These are phyloP conservation scores for Dendrobium nobile DNA, from an alignment of 106 monocot species.

Conservation along the genomic window DNA sequence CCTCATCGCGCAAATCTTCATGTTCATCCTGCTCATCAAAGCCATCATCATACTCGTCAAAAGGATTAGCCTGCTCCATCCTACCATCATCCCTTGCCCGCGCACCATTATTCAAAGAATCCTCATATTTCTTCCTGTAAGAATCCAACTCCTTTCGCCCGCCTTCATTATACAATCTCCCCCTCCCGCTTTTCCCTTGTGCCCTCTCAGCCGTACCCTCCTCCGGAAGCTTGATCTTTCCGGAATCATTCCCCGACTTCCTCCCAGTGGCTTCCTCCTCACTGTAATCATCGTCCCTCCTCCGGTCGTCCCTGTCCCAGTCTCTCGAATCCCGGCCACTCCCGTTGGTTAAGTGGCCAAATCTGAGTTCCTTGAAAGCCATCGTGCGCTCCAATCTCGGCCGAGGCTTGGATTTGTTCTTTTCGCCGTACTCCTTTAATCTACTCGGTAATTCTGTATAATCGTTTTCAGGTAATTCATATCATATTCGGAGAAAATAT, in stretches of 20 bases:
- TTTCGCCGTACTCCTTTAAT: neutral
- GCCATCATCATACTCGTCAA: slow-evolving; percentile 46
- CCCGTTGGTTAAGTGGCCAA: slow-evolving; percentile 16
- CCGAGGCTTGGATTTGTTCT: neutral
- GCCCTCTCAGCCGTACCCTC: neutral
- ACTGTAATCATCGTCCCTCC: slow-evolving; percentile 17
- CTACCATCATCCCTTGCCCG: neutral
- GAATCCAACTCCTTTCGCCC: slow-evolving; percentile 22
- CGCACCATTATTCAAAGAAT: slow-evolving; percentile 3
- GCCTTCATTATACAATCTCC: slow-evolving; percentile 31
- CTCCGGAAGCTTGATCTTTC: slow-evolving; percentile 3
- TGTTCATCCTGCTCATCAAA: slow-evolving; percentile 31
- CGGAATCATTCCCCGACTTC: neutral
- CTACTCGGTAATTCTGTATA: neutral
- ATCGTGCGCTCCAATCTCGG: neutral
- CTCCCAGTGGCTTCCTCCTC: slow-evolving; percentile 11
- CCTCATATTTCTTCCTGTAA: slow-evolving; percentile 28
- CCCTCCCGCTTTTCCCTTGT: neutral
- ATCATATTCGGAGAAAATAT: neutral
- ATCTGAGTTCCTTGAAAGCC: slow-evolving; percentile 18
- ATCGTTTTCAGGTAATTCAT: neutral
- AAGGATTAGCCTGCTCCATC: slow-evolving; percentile 11
- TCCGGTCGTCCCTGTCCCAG: slow-evolving; percentile 24
- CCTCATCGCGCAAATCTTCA: slow-evolving; percentile 8
- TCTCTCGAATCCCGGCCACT: slow-evolving; percentile 20